A percentile compares a stretch with the other conserved stretches of the same genome.
phyloP scores from a whole-genome alignment of 1,139 yeast species.

The Taiozyma sp. region DNA sequence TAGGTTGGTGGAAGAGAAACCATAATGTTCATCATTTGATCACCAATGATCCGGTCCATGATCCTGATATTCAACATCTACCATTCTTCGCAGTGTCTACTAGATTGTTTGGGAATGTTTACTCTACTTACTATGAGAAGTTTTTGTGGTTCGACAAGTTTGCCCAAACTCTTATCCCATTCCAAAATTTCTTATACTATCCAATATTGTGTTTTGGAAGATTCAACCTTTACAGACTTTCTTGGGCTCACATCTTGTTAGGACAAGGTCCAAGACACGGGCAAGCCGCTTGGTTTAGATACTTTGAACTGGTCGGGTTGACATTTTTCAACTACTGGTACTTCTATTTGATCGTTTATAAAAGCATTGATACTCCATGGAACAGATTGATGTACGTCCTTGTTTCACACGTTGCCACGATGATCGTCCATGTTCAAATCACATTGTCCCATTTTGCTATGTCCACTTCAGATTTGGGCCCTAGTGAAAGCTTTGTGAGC shows the following conservation, averaged over 20 bases:
- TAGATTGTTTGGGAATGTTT: constrained; percentile 58
- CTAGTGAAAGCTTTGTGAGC: constrained; percentile 73
- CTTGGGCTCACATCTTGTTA: constrained; percentile 67
- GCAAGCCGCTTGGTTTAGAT: constrained; percentile 81
- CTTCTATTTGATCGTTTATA: constrained; percentile 57
- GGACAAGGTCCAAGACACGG: constrained; percentile 81
- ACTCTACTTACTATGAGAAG: constrained; percentile 75
- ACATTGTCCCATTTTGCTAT: constrained; percentile 88
- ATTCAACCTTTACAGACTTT: constrained; percentile 73
- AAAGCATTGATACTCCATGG: constrained; percentile 44
- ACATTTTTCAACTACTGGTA: constrained; percentile 71
- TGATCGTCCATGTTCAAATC: constrained; percentile 90
- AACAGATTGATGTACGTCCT: constrained; percentile 53
- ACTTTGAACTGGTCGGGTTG: constrained; percentile 68
- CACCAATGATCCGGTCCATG: constrained; percentile 89
- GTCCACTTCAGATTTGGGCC: constrained; percentile 85
- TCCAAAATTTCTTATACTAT: constrained; percentile 71
- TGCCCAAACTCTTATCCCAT: constrained; percentile 51
- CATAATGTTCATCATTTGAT: constrained; percentile 88
- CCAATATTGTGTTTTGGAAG: constrained; percentile 80
- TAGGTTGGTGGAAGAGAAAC: constrained; percentile 94
- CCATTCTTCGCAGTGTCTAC: constrained; percentile 88
- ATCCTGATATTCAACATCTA: constrained; percentile 89
- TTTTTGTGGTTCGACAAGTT: constrained; percentile 59
- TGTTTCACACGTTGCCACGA: constrained; percentile 74